A percentile compares a stretch with the other conserved stretches of the same genome.
These are phyloP conservation scores for Lentinula sp. DNA, from an alignment of 768 basidiomycete species.

Conservation along the genomic window DNA sequence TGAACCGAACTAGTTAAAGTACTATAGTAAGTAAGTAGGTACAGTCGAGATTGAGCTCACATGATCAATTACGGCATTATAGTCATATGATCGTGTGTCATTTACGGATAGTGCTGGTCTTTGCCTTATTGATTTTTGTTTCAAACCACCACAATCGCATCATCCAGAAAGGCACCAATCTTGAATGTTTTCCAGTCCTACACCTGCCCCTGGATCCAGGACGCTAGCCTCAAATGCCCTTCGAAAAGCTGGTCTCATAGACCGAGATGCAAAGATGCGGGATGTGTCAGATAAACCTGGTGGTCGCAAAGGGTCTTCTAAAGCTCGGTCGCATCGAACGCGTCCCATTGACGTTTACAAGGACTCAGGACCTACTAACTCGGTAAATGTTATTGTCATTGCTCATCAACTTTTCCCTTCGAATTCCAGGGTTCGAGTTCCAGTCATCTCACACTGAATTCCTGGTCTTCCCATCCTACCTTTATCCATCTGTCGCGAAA, in stretches of 20 bases:
- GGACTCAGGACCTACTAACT: conserved; percentile 42
- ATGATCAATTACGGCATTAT: background rate
- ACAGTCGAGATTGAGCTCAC: too few species aligned
- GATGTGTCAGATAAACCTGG: conserved; percentile 65
- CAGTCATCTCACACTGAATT: conserved; percentile 30
- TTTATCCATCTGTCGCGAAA: conserved; percentile 21
- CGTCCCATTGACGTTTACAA: conserved; percentile 55
- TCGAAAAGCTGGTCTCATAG: conserved; percentile 69
- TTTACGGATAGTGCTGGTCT: conserved; percentile 7
- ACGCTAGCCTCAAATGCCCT: conserved; percentile 56
- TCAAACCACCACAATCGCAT: background rate
- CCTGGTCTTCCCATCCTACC: conserved; percentile 24
- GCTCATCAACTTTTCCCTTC: conserved; percentile 13
- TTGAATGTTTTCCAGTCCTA: conserved; percentile 54
- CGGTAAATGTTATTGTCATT: conserved; percentile 60
- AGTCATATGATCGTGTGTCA: background rate
- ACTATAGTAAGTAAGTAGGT: too few species aligned
- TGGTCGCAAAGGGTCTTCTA: conserved; percentile 63
- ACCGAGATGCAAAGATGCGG: conserved; percentile 71
- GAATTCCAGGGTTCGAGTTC: conserved; percentile 18
- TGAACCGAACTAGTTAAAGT: too few species aligned
- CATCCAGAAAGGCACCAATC: background rate
- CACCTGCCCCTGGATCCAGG: conserved; percentile 52
- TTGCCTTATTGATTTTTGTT: background rate
- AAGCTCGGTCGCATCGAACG: conserved; percentile 54